A percentile compares a stretch with the other conserved stretches of the same genome.
These are phyloP conservation scores for Tolypocladium ovalisporum DNA, from an alignment of 2,329 filamentous ascomycete species.

Conservation along the genomic window DNA sequence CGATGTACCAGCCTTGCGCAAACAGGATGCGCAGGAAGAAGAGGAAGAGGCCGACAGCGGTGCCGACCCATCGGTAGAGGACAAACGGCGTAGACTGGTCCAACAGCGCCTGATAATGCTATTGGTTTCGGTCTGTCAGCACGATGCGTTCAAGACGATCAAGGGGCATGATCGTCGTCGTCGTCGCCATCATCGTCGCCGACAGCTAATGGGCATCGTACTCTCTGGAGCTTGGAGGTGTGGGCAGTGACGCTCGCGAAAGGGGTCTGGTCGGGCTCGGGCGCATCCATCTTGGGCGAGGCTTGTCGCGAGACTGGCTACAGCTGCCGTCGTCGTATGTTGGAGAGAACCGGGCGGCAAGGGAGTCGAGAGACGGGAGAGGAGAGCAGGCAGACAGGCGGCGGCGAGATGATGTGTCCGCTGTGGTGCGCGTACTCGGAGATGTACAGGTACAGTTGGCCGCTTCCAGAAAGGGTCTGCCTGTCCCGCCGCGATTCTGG, in stretches of 20 bases:
- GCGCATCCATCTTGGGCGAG: constrained; percentile 59
- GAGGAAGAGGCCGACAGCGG: constrained; percentile 60
- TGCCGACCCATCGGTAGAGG: constrained; percentile 81
- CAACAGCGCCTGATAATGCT: constrained; percentile 91
- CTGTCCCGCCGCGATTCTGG: not conserved
- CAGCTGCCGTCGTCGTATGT: not conserved
- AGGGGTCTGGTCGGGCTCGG: constrained; percentile 81
- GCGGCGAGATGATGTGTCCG: not conserved
- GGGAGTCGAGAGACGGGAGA: not conserved
- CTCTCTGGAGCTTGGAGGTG: constrained; percentile 63
- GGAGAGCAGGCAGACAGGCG: not conserved
- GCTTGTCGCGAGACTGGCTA: not conserved
- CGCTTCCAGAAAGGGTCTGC: not conserved
- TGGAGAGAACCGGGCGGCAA: not conserved
- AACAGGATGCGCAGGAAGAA: constrained; percentile 87
- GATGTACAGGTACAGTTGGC: not conserved
- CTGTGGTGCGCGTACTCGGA: not conserved
- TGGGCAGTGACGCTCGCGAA: constrained; percentile 85
- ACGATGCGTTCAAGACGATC: not conserved
- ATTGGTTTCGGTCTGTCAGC: constrained; percentile 5
- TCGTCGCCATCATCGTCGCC: not conserved
- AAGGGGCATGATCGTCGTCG: not conserved
- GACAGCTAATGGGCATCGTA: constrained; percentile 26
- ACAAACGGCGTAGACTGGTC: constrained; percentile 89
- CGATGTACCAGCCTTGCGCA: constrained; percentile 97